These are phyloP conservation scores for Salix suchowensis DNA, from an alignment of 345 rosid species.

Conservation along the genomic window DNA sequence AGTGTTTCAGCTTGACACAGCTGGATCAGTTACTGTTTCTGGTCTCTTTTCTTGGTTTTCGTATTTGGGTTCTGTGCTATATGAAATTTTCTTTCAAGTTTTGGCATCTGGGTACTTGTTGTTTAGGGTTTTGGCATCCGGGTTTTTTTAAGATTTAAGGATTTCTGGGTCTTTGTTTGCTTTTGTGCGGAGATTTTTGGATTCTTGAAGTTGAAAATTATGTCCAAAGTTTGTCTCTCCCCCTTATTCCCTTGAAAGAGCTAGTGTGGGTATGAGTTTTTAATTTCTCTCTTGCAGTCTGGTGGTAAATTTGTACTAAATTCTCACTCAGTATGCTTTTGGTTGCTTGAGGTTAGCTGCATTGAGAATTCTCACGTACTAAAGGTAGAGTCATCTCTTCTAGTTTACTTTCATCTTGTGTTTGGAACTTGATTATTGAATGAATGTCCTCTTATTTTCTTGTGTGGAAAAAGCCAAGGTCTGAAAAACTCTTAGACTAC, in stretches of 20 bases:
- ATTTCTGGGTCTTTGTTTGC: neutral
- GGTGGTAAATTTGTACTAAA: neutral
- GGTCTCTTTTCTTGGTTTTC: conserved; percentile 17
- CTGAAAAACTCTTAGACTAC: neutral
- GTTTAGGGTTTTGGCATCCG: conserved; percentile 5
- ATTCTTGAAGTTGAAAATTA: conserved; percentile 1
- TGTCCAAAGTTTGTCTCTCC: neutral
- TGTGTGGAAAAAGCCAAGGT: neutral
- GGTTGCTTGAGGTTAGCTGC: neutral
- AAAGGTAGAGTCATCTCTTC: neutral
- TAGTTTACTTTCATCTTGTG: neutral
- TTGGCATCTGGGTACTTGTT: conserved; percentile 20
- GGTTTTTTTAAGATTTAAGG: neutral
- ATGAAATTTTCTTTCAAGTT: neutral
- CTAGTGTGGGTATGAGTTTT: neutral
- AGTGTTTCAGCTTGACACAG: conserved; percentile 21
- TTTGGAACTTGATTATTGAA: neutral
- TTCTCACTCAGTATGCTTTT: neutral
- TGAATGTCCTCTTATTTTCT: neutral
- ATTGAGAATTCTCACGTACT: neutral
- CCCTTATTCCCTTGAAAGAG: neutral
- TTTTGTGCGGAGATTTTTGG: neutral
- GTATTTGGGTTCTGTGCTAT: neutral
- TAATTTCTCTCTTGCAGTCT: neutral
- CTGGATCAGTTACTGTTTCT: conserved; percentile 37